Evolutionary conservation across 176 grass and related monocot genomes (phyloP), one percentile per base, ranked within the genome.

Genomic region (Bothriochloa decipiens): DNA sequence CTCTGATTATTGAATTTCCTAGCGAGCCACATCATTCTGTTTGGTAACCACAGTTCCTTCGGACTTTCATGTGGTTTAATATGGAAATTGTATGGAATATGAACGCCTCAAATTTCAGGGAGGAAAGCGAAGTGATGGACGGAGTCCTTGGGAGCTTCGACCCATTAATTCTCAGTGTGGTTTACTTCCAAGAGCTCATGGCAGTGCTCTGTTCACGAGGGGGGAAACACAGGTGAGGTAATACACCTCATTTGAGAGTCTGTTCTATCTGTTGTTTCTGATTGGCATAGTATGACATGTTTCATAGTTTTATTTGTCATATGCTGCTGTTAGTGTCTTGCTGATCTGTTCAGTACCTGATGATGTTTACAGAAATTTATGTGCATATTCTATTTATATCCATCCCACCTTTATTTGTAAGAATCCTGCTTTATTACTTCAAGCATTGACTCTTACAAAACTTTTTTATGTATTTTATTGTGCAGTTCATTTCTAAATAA

Each of bases 171-270:
- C 96, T 69, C 91, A 92, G 49, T 95, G 96, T 89, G 84, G 89
- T 68, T 35, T 95, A 68, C 88, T 98, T 83, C 96, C 96, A 66
- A 88, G 96, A 84, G 93, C 96, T 85, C 96, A 98, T 93, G 96
- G 96, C 67, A 98, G 96, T 88, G 89, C 91, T 72, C 85, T 98
- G 39, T 98, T 98, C 76, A 98, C 93, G 43, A 90, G 96, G 72
- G 96, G 96, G 71, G 96, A 98, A 94, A 98, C 96, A 81, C 96
- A 98, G 90, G 96, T 95, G 87, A 93, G 84, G 74, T 87, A 87
- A 92, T 92, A 40, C 77, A 73, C 72, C 74, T 72, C 28, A 81
- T 89, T 92, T 81, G 37, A 37, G 28, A 84, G 46, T 72, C 68
- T 74, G 70, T 47, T 90, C 68, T 43, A 81, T 53, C 29, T 42